A percentile compares a stretch with the other conserved stretches of the same genome.
phyloP scores from a whole-genome alignment of 1,139 yeast genomes.

The Pichia sp. region DNA sequence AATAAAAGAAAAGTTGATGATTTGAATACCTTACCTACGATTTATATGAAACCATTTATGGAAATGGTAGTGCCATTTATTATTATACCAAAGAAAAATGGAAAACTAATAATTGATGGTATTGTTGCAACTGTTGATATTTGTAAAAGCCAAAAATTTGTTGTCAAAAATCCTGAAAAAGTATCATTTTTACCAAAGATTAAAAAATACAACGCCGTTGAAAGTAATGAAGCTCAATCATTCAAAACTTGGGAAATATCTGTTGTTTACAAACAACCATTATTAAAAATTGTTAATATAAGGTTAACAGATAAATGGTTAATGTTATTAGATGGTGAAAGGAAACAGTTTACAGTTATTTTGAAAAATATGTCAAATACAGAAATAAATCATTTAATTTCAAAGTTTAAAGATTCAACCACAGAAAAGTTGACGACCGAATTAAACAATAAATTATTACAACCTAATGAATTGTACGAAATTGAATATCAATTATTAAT shows the following conservation, averaged over 20 bases:
- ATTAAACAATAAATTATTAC: conserved; percentile 35
- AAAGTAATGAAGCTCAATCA: not conserved
- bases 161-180: conserved; percentile 19
- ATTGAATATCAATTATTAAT: conserved; percentile 61
- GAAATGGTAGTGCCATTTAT: conserved; percentile 36
- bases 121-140: conserved; percentile 42
- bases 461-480: conserved; percentile 64
- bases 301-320: conserved; percentile 61
- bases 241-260: conserved; percentile 17
- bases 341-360: conserved; percentile 41
- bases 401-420: conserved; percentile 70
- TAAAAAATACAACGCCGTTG: not conserved
- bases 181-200: conserved; percentile 4
- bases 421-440: conserved; percentile 53
- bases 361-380: conserved; percentile 55
- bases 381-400: conserved; percentile 49
- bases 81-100: conserved; percentile 39
- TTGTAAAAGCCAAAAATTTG: conserved; percentile 34
- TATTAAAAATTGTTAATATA: conserved; percentile 45
- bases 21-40: conserved; percentile 1
- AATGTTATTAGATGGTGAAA: conserved; percentile 80
- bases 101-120: conserved; percentile 37
- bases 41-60: conserved; percentile 31
- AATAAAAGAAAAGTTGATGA: conserved; percentile 4
- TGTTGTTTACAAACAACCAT: conserved; percentile 65